Conservation (phyloP, 2,329 filamentous ascomycete species). For the Daldinia eschscholtzii region DNA sequence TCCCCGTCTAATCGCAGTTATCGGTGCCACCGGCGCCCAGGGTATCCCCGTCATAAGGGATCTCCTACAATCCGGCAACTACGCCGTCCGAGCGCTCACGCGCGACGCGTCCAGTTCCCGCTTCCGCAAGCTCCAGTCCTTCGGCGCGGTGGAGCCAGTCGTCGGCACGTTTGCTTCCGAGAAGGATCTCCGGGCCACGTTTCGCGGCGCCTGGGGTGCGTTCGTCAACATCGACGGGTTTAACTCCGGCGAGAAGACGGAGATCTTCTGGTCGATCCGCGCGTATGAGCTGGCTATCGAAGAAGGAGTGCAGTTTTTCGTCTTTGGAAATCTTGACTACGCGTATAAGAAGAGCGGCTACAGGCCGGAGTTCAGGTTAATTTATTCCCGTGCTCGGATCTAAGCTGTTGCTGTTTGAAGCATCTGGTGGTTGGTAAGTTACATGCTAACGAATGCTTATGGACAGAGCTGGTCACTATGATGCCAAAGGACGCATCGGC, state of each 20-base stretch:
- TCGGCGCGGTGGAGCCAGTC: conserved; percentile 62
- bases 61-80: conserved; percentile 57
- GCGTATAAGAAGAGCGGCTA: conserved; percentile 62
- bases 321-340: conserved; percentile 65
- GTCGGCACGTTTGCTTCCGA: conserved; percentile 63
- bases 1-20: conserved; percentile 51
- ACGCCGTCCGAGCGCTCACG: conserved; percentile 62
- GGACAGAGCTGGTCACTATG: conserved; percentile 61
- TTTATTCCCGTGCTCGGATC: neutral
- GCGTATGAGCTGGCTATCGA: conserved; percentile 59
- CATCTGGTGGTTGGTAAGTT: neutral
- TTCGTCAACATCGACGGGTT: conserved; percentile 69
- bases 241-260: conserved; percentile 64
- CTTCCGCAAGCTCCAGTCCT: conserved; percentile 57
- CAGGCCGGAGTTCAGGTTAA: conserved; percentile 54
- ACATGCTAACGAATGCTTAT: neutral
- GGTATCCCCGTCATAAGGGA: conserved; percentile 62
- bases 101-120: conserved; percentile 58
- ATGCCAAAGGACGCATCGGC: conserved; percentile 60
- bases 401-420: neutral
- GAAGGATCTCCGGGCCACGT: conserved; percentile 57
- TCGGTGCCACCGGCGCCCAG: conserved; percentile 66
- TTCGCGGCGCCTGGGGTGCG: conserved; percentile 61
- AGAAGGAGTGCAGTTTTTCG: conserved; percentile 58
- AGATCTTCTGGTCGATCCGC: conserved; percentile 63